Percentiles rank a stretch among this genome's conserved stretches.
Conservation (phyloP, 306 rosid species). For the Parietaria judaica region DNA sequence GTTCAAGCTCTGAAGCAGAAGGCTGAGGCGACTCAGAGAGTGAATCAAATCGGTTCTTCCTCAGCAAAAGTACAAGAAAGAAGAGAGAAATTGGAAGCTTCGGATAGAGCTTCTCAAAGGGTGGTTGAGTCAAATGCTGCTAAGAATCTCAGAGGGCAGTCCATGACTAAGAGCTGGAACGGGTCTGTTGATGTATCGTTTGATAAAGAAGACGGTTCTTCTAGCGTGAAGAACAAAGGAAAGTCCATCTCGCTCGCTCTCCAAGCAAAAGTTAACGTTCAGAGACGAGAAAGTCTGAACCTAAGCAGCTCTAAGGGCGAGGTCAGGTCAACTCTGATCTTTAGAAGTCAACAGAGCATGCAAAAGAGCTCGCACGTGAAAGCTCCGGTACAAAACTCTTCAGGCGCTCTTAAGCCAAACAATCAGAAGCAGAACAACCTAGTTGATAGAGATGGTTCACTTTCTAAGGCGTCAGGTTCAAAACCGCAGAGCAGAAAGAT, state of each 20-base stretch:
- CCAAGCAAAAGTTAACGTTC: constrained; percentile 98
- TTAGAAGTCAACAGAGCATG: constrained; percentile 33
- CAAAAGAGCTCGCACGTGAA: constrained; percentile 51
- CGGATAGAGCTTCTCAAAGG: constrained; percentile 46
- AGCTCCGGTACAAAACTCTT: constrained; percentile 32
- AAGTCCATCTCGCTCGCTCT: constrained; percentile 89
- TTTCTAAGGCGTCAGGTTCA: constrained; percentile 48
- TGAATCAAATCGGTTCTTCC: constrained; percentile 42
- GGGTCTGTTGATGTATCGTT: constrained; percentile 57
- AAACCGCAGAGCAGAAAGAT: constrained; percentile 49
- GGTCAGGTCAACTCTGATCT: constrained; percentile 39
- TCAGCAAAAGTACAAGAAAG: constrained; percentile 46
- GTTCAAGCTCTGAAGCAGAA: constrained; percentile 71
- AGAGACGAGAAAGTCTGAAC: constrained; percentile 72
- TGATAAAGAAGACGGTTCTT: constrained; percentile 40
- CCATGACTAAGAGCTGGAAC: constrained; percentile 85
- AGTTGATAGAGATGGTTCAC: constrained; percentile 46
- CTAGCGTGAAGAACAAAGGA: constrained; percentile 40
- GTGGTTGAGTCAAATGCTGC: constrained; percentile 64
- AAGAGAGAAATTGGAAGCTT: constrained; percentile 51
- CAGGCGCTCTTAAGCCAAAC: constrained; percentile 68
- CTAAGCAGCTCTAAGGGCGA: constrained; percentile 39
- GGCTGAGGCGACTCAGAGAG: constrained; percentile 57
- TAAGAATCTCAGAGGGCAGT: constrained; percentile 72
- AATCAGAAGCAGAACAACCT: constrained; percentile 75